Conservation (phyloP, 768 basidiomycete genomes). For the Suillus subluteus region DNA sequence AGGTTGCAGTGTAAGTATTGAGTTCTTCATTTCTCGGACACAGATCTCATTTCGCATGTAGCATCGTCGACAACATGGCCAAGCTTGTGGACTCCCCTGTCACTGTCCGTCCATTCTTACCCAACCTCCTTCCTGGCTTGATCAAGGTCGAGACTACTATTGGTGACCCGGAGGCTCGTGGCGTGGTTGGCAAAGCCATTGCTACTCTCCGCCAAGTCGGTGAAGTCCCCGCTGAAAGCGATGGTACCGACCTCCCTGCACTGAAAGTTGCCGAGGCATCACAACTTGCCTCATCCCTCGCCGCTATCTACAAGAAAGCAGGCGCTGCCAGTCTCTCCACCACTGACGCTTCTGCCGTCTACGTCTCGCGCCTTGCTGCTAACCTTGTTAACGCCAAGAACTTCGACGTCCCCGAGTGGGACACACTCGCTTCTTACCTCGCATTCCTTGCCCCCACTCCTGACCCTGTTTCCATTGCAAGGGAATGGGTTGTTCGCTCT, state of each 20-base stretch:
- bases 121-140: conserved; percentile 91
- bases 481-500: conserved; percentile 90
- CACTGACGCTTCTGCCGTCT: conserved; percentile 62
- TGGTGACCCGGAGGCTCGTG: conserved; percentile 97
- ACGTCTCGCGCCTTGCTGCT: conserved; percentile 79
- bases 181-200: conserved; percentile 89
- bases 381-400: conserved; percentile 89
- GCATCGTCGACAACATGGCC: conserved; percentile 97
- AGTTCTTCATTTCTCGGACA: conserved; percentile 16
- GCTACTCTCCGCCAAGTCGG: conserved; percentile 95
- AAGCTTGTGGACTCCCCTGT: conserved; percentile 95
- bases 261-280: conserved; percentile 75
- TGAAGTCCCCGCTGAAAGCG: conserved; percentile 79
- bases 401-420: conserved; percentile 91
- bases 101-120: conserved; percentile 96
- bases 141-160: conserved; percentile 95
- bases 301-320: conserved; percentile 85
- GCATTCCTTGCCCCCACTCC: conserved; percentile 64
- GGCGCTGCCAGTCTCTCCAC: conserved; percentile 60
- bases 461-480: conserved; percentile 67
- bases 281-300: conserved; percentile 66
- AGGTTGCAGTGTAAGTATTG: conserved; percentile 88
- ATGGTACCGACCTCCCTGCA: conserved; percentile 91
- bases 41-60: conserved; percentile 37
- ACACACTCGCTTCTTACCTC: conserved; percentile 76